Conservation (phyloP, 345 rosid species). For the Eucalyptus viminalis region DNA sequence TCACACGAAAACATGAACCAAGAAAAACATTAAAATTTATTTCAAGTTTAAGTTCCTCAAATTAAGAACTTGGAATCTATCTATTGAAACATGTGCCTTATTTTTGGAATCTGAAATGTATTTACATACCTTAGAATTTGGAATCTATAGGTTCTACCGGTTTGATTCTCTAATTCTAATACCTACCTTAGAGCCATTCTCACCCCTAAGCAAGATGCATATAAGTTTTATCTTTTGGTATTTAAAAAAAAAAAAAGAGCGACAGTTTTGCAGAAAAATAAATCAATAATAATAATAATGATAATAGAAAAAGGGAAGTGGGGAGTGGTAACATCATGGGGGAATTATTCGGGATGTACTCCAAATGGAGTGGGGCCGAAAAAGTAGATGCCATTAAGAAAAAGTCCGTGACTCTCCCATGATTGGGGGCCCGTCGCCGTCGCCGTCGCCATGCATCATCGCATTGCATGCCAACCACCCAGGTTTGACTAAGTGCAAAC, state of each 20-base stretch:
- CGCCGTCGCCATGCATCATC: background rate
- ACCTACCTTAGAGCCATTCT: too few relatives aligned
- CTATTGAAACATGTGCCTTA: accelerated
- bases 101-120: accelerated
- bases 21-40: too few relatives aligned
- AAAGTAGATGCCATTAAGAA: background rate
- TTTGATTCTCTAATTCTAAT: too few relatives aligned
- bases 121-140: accelerated
- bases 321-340: background rate
- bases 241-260: background rate
- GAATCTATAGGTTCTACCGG: too few relatives aligned
- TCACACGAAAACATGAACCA: too few relatives aligned
- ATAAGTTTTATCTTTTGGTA: background rate
- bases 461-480: background rate
- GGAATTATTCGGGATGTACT: background rate
- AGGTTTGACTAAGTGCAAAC: background rate
- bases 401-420: background rate
- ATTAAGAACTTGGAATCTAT: too few relatives aligned
- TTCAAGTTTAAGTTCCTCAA: too few relatives aligned
- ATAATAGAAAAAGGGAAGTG: background rate
- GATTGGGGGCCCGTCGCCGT: background rate
- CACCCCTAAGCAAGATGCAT: accelerated
- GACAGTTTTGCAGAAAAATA: too few relatives aligned
- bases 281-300: background rate
- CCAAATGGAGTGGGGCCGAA: background rate